Evolutionary conservation across 148 eudicot genomes (phyloP), one percentile per base, ranked within the genome.

Genomic region (Oxyria digyna): DNA sequence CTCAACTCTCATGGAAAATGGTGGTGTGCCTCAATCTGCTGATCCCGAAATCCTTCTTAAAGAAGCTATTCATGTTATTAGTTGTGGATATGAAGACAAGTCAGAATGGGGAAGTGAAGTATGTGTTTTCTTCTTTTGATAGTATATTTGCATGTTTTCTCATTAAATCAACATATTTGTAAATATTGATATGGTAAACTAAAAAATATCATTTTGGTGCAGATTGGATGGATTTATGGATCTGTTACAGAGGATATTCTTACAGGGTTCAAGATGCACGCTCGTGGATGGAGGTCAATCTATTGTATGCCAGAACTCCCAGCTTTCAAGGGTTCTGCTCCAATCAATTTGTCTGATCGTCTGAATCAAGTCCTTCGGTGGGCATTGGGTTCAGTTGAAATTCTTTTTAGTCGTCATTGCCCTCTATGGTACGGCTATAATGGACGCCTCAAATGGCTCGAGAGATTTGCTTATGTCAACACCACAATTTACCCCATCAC

Each of bases 201-300:
- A 14, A 59, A 31, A 59, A 59, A 40, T 35, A 38, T 42, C 24
- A 29, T 21, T 33, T 71, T 63, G 27, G 24, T 75, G 73, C 85
- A 88, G 94, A 85, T 88, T 74, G 94, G 90, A 41, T 88, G 94
- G 94, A 88, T 88, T 73, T 88, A 88, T 64, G 94, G 94, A 14
- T 88, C 94, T 0, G 93, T 87, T 24, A 87, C 93, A 18, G 93
- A 87, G 77, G 93, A 87, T 81, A 87, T 87, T 80, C 82, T 88
- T 15, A 88, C 90, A 4, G 94, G 94, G 59, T 88, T 88, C 27
- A 88, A 88, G 77, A 88, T 88, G 94, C 89, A 88, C 50, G 85
- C 86, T 29, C 82, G 89, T 35, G 94, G 94, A 75, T 88, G 94
- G 90, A 75, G 82, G 41, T 87, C 93, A 46, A 79, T 87, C 29